Base-by-base conservation (phyloP, 305 asterid genomes). In the Fraxinus nigra region DNA sequence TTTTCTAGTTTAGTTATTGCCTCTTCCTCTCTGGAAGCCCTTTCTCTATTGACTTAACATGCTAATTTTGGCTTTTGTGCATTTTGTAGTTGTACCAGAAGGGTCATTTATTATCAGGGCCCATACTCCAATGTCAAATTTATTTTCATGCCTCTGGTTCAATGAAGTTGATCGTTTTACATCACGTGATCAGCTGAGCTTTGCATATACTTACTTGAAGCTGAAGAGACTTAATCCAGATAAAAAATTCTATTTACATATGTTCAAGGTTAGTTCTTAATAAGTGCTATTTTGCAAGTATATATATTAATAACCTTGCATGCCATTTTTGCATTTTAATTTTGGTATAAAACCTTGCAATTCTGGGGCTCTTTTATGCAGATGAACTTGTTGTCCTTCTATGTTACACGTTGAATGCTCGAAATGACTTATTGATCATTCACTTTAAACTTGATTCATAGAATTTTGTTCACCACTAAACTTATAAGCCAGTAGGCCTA, bases 101-200 rank as follows among this genome's bases (percentile, higher is more conserved):
- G 98, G 98, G 78, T 95, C 98, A 69, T 91, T 95, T 80, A 95
- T 95, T 69, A 89, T 95, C 76, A 90, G 98, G 89, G 98, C 98
- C 26, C 98, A 95, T 85, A 95, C 97, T 0, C 85, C 95, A 34
- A 93, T 94, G 98, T 91, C 98, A 72, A 94, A 94, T 86, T 86
- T 92, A 83, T 91, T 93, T 86, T 90, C 98, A 37, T 93, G 98
- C 91, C 94, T 93, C 85, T 93, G 97, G 98, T 92, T 92, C 90
- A 92, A 91, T 28, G 98, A 93, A 83, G 97, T 93, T 78, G 92
- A 95, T 83, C 94, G 92, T 18, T 95, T 95, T 77, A 93, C 99
- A 18, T 92, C 97, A 80, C 91, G 97, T 32, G 99, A 95, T 89
- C 99, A 95, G 81, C 90, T 95, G 81, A 93, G 99, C 89, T 95